Percentiles rank a stretch among this genome's conserved stretches.
Conservation (phyloP, 768 basidiomycete genomes). For the Leucocoprinus leucothites region DNA sequence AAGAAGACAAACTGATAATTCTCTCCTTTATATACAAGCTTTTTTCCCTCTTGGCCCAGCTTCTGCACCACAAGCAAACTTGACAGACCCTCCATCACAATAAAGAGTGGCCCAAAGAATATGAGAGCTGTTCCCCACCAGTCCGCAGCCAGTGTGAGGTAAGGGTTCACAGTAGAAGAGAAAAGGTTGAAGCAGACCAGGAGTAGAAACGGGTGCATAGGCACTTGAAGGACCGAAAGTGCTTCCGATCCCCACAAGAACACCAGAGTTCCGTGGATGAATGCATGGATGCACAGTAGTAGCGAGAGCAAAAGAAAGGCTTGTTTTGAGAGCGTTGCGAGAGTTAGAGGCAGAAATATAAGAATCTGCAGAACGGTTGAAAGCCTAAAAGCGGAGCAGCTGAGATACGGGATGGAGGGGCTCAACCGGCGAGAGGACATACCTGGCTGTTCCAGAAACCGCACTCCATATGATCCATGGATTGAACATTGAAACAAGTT, state of each 20-base stretch:
- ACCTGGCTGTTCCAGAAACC: conserved; percentile 63
- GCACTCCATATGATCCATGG: conserved; percentile 69
- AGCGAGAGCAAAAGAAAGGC: conserved; percentile 83
- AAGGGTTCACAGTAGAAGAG: conserved; percentile 58
- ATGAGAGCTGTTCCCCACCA: conserved; percentile 75
- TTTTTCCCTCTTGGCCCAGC: conserved; percentile 74
- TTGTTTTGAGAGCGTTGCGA: conserved; percentile 75
- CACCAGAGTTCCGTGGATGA: conserved; percentile 79
- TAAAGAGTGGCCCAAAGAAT: conserved; percentile 73
- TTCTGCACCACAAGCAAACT: conserved; percentile 81
- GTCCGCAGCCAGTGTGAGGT: conserved; percentile 50
- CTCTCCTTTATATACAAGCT: conserved; percentile 67
- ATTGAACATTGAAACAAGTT: conserved; percentile 35
- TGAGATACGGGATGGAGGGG: neutral
- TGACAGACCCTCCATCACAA: conserved; percentile 80
- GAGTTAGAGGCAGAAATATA: conserved; percentile 79
- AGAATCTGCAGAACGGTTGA: conserved; percentile 80
- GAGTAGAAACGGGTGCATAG: conserved; percentile 83
- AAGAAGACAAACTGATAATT: conserved; percentile 74
- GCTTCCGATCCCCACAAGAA: conserved; percentile 69
- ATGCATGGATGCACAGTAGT: conserved; percentile 68
- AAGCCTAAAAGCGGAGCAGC: conserved; percentile 38
- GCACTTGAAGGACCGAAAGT: conserved; percentile 77
- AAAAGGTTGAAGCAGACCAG: conserved; percentile 87
- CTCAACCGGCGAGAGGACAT: conserved; percentile 2